Conservation (phyloP, 2,329 filamentous ascomycete species). For the Teratosphaeria pseudoeucalypti region DNA sequence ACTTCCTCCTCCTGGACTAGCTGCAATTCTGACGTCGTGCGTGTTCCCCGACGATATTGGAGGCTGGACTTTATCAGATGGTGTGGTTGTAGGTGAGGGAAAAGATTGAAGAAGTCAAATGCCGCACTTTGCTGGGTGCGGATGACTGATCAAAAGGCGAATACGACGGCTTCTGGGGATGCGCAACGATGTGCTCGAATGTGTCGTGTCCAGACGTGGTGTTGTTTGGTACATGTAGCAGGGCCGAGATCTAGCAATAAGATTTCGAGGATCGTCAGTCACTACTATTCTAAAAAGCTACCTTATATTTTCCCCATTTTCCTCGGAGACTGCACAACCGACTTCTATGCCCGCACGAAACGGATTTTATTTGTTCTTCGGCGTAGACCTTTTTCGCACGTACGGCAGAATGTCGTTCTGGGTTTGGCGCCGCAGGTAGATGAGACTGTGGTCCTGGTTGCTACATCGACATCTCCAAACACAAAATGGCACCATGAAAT, state of each 20-base stretch:
- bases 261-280: neutral
- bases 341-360: neutral
- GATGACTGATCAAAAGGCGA: neutral
- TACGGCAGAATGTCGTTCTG: too few relatives aligned
- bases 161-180: neutral
- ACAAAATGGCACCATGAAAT: neutral
- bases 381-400: neutral
- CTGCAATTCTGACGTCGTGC: neutral
- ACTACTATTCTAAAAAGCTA: neutral
- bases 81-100: neutral
- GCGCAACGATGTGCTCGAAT: neutral
- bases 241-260: neutral
- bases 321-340: neutral
- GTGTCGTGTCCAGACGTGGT: too few relatives aligned
- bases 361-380: neutral
- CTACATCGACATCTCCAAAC: neutral
- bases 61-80: neutral
- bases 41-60: neutral
- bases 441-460: neutral
- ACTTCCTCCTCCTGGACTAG: neutral
- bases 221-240: neutral
- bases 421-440: neutral
- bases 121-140: neutral
- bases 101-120: neutral
- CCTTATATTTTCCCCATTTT: neutral